phyloP scores from a whole-genome alignment of 805 yeast genomes.

The Myxozyma neotropica region DNA sequence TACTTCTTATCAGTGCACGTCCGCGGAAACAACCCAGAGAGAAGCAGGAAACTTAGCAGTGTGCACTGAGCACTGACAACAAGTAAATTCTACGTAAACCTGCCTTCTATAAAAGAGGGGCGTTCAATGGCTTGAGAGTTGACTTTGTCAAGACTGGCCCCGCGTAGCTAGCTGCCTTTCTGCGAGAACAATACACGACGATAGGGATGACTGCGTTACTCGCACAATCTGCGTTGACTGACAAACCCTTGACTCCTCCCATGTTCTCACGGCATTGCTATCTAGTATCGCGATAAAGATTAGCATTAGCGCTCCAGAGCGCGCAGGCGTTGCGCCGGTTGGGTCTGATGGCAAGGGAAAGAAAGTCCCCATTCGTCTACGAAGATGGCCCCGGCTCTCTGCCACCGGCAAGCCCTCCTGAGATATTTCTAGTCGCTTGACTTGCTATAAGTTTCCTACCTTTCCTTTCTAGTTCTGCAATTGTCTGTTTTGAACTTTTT shows the following conservation, averaged over 20 bases:
- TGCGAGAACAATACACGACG: too few relatives aligned
- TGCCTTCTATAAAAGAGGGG: background rate
- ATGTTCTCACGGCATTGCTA: too few relatives aligned
- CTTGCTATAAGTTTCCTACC: background rate
- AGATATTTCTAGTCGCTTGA: background rate
- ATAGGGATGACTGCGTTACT: too few relatives aligned
- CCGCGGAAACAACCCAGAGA: too few relatives aligned
- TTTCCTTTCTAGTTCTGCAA: background rate
- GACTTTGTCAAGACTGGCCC: background rate
- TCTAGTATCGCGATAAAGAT: too few relatives aligned
- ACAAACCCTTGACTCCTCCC: too few relatives aligned
- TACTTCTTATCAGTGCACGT: too few relatives aligned
- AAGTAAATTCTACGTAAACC: background rate
- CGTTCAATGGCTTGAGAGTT: background rate
- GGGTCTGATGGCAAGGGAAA: background rate
- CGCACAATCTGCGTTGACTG: too few relatives aligned
- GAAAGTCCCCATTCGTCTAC: background rate
- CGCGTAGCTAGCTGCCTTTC: background rate
- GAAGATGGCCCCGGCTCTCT: constrained; percentile 3
- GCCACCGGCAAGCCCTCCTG: background rate
- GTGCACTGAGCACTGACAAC: too few relatives aligned
- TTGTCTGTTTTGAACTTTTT: background rate
- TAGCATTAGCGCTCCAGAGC: too few relatives aligned
- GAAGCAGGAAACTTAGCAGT: too few relatives aligned
- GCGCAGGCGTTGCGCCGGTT: background rate